Percentiles rank a stretch among this genome's conserved stretches.
Evolutionary conservation across 257 asterid species (phyloP).

Genomic region (Rehmannia glutinosa): DNA sequence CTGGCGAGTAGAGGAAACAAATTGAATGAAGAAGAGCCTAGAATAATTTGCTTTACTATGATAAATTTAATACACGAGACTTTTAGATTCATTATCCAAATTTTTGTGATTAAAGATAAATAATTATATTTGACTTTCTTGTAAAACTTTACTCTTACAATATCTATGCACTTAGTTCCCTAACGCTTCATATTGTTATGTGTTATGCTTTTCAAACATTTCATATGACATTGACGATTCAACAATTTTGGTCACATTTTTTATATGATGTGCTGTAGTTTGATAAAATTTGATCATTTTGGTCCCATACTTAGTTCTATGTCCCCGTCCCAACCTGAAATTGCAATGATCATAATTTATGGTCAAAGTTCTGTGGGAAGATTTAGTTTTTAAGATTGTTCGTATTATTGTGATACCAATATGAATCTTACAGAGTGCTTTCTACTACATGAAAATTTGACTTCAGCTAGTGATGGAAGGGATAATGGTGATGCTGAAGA

Average conservation of each 20-base stretch:
- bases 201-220: not conserved
- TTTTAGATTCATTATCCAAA: not conserved
- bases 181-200: not conserved
- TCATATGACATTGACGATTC: not conserved
- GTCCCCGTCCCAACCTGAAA: not conserved
- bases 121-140: not conserved
- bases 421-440: conserved; percentile 4
- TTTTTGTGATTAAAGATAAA: not conserved
- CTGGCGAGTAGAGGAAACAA: not conserved
- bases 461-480: conserved; percentile 30
- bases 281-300: not conserved
- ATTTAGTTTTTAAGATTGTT: not conserved
- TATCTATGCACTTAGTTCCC: not conserved
- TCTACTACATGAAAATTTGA: conserved; percentile 16
- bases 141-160: not conserved
- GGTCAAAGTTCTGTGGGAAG: not conserved
- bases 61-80: not conserved
- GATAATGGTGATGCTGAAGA: conserved; percentile 41
- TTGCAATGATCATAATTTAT: not conserved
- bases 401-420: not conserved
- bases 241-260: not conserved
- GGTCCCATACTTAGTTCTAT: not conserved
- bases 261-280: not conserved
- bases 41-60: not conserved
- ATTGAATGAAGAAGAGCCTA: not conserved